phyloP scores from a whole-genome alignment of 192 early-diverging fungal species.

The Phlyctochytrium planicorne region DNA sequence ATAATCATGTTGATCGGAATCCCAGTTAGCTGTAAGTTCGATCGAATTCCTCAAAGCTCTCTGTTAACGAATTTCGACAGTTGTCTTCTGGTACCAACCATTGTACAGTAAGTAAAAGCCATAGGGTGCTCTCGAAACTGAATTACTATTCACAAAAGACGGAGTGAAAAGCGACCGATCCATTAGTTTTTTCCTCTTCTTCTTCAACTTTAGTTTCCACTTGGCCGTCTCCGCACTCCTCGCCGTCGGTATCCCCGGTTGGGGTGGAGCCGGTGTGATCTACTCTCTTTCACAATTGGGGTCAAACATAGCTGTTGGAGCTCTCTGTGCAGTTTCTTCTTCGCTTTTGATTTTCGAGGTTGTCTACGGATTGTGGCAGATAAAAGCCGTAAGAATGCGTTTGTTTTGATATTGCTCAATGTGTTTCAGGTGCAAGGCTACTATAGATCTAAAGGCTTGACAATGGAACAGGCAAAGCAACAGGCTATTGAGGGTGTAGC shows the following conservation, averaged over 20 bases:
- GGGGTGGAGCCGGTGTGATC: slow-evolving; percentile 34
- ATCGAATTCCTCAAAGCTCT: too few relatives aligned
- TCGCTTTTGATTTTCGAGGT: slow-evolving; percentile 31
- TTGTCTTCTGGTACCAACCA: slow-evolving; percentile 34
- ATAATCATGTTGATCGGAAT: slow-evolving; percentile 35
- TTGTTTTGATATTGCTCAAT: too few relatives aligned
- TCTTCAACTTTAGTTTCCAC: slow-evolving; percentile 35
- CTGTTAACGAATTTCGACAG: too few relatives aligned
- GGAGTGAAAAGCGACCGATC: slow-evolving; percentile 29
- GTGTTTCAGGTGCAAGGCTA: too few relatives aligned
- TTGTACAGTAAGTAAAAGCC: slow-evolving; percentile 24
- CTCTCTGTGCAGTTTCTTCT: not conserved
- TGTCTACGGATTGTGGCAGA: slow-evolving; percentile 40
- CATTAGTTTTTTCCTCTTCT: slow-evolving; percentile 42
- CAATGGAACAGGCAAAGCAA: slow-evolving; percentile 30
- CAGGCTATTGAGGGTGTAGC: slow-evolving; percentile 35
- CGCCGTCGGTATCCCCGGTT: slow-evolving; percentile 36
- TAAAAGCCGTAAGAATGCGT: slow-evolving; percentile 39
- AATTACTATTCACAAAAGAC: not conserved
- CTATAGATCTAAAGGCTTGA: slow-evolving; percentile 29
- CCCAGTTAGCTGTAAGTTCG: slow-evolving; percentile 31
- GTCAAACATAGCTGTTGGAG: slow-evolving; percentile 21
- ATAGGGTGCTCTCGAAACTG: not conserved
- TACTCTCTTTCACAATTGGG: slow-evolving; percentile 28
- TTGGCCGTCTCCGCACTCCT: slow-evolving; percentile 23